A percentile compares a stretch with the other conserved stretches of the same genome.
Evolutionary conservation across 164 flowering plant species (phyloP).

Genomic region (Macadamia integrifolia): DNA sequence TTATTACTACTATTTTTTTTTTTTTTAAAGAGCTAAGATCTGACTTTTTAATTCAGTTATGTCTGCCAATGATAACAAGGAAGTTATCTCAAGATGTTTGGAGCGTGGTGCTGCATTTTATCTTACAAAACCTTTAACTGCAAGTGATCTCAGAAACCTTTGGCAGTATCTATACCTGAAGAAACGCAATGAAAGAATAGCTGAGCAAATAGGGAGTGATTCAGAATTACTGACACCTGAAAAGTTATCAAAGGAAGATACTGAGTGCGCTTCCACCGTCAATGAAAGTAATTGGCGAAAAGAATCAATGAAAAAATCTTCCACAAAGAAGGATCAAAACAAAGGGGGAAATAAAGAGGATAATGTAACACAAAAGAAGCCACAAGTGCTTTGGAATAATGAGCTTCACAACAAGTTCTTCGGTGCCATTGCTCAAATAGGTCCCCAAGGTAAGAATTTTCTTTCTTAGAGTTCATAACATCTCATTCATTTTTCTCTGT

Average conservation of each 20-base stretch:
- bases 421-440: constrained; percentile 8
- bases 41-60: constrained; percentile 16
- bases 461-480: not conserved
- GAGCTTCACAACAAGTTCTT: constrained; percentile 13
- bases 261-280: constrained; percentile 2
- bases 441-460: constrained; percentile 14
- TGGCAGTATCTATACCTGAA: constrained; percentile 15
- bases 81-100: constrained; percentile 6
- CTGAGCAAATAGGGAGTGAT: not conserved
- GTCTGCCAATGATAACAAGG: constrained; percentile 10
- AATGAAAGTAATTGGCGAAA: not conserved
- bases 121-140: constrained; percentile 13
- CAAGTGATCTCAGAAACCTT: constrained; percentile 5
- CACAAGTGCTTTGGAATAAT: constrained; percentile 15
- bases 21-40: no score
- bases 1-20: no score
- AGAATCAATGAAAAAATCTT: not conserved
- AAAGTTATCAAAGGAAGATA: not conserved
- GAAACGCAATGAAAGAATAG: not conserved
- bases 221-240: not conserved
- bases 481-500: no score
- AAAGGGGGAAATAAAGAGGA: not conserved
- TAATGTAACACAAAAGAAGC: constrained; percentile 8
- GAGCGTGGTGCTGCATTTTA: constrained; percentile 12
- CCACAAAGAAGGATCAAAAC: not conserved